Conservation (phyloP, 2,329 filamentous ascomycete genomes). For the Aspergillus novofumigatus region DNA sequence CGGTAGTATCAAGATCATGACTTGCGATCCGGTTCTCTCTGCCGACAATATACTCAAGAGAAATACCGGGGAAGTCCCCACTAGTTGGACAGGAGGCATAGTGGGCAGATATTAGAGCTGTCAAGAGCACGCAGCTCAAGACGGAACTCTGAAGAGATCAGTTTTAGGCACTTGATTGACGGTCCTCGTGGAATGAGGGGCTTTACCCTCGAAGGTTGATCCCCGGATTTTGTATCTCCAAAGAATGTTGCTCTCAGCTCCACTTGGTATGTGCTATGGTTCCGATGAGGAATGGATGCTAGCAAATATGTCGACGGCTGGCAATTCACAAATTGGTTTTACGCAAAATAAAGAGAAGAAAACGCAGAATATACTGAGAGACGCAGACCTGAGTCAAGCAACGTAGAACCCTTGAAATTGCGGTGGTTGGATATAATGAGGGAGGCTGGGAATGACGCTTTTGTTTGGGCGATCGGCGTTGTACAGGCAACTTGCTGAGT, state of each 20-base stretch:
- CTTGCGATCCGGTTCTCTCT: constrained; percentile 8
- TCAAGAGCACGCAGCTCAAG: constrained; percentile 35
- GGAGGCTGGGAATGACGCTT: constrained; percentile 33
- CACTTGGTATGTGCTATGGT: neutral
- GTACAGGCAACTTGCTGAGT: constrained; percentile 27
- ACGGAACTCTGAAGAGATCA: constrained; percentile 20
- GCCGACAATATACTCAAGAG: constrained; percentile 12
- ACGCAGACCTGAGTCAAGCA: constrained; percentile 1
- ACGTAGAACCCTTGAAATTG: constrained; percentile 21
- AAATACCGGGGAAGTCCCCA: constrained; percentile 21
- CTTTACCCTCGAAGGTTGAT: neutral
- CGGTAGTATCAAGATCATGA: neutral
- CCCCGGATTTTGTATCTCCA: neutral
- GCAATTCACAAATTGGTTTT: neutral
- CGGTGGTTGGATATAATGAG: constrained; percentile 33
- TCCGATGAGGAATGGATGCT: neutral
- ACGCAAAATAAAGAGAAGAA: neutral
- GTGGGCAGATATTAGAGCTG: constrained; percentile 16
- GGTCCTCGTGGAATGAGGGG: constrained; percentile 4
- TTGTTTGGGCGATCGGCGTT: constrained; percentile 23
- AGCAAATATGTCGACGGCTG: neutral
- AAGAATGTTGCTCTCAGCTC: neutral
- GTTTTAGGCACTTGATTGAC: neutral
- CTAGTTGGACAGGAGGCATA: constrained; percentile 30
- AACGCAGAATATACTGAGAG: constrained; percentile 7